Evolutionary conservation across 495 filamentous ascomycete species (phyloP), one percentile per base, ranked within the genome.

Genomic region (Trichocladium antarcticum): DNA sequence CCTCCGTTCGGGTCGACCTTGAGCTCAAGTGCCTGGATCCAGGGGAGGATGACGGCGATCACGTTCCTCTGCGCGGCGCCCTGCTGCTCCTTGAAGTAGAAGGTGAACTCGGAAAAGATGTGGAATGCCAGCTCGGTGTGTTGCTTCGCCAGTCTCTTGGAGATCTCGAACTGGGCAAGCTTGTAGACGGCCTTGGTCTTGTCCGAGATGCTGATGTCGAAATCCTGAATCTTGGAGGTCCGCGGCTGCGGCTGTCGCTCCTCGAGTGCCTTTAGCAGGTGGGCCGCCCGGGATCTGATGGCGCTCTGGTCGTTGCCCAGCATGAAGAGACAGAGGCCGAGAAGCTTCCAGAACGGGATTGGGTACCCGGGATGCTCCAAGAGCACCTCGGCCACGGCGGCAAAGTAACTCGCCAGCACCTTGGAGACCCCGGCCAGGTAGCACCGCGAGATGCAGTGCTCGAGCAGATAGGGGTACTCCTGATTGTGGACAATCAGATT

Each of bases 141-240:
- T 50, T 89, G 83, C 57, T 83, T 85, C 4, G 92, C 83, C n/a
- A 97, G 73, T 38, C 87, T 70, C 54, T 89, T 88, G 0, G 93
- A 97, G 8, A 89, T 89, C 57, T 97, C 92, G 53, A 96, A 97
- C 56, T 97, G 93, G 4, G 92, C 92, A 15, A 89, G 75, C 65
- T 96, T 97, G 65, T 96, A 97, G 2, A 98, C 90, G 1, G 92
- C 92, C 49, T 90, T 95, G 0, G 92, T 98, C 68, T 95, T 95
- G 67, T 98, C 93, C 1, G 92, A 89, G 37, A 98, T 89, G 62
- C 90, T 95, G 56, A 98, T 95, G 57, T 98, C 93, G 42, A 95
- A 93, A 62, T 97, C 93, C 59, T 95, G 89, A 28, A 97, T 79
- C 56, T 89, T 87, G 5, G 89, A 95, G 56, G 74, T 88, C 56